Base-by-base conservation (phyloP, 2,329 filamentous ascomycete genomes). In the Fusarium sp. region DNA sequence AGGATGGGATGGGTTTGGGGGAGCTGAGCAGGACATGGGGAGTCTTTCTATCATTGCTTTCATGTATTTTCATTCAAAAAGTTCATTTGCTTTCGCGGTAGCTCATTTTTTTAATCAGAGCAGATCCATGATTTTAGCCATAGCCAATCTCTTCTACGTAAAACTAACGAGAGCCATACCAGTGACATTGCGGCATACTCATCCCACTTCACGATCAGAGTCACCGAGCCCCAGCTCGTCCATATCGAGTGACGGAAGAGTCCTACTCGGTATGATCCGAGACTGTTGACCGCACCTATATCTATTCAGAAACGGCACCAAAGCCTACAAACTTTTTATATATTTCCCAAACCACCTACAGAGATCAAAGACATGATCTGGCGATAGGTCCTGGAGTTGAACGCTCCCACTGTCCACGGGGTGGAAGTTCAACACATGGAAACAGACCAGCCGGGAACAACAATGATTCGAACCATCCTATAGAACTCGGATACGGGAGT, bases 361-460 rank as follows among this genome's bases (percentile, higher is more conserved):
- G 63, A 65, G 13, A 1, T 64, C 2, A 61, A 65, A 4, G 63
- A 65, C 20, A 27, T 50, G 20, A 54, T 65, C 16, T 64, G 61
- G 63, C 36, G 10, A 4, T 1, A n/a, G 0, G 7, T 29, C 6
- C 11, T 65, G 1, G 20, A 31, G 1, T 18, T 50, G 0, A 25
- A 59, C 8, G 10, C 11, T 16, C 38, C 49, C 2, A 54, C n/a
- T n/a, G 60, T 20, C 2, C 36, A 40, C 5, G 16, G 36, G 0
- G 10, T 40, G 3, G 10, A 18, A 1, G 3, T 40, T 1, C 10
- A 6, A 40, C 36, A 16, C 10, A 11, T 16, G 3, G 16, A 10
- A 40, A 11, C 36, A 40, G 16, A 18, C 9, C 36, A 11, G 9
- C 16, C 36, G 1, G 14, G 14, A 1, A 11, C 9, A 11, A 27